Evolutionary conservation across 2,329 filamentous ascomycete genomes (phyloP), one percentile per base, ranked within the genome.

Genomic region (Boeremia exigua): DNA sequence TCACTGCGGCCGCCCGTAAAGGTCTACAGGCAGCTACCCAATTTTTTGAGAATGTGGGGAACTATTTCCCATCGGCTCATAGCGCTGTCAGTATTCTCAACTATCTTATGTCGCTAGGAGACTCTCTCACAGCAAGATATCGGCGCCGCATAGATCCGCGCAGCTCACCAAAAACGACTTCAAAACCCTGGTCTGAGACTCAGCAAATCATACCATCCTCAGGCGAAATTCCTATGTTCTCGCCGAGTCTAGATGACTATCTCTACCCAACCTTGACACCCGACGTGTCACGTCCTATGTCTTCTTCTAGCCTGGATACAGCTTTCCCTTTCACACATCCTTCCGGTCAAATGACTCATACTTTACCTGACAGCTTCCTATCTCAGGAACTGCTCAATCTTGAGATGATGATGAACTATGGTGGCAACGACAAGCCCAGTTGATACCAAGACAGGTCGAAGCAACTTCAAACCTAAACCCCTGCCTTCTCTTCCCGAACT

Each of bases 291-390:
- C 28, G 28, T 33, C 47, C 37, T 36, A 28, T 43, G 34, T 43
- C 47, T 19, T 29, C 47, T n/a, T 50, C 47, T 40, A 50, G 47
- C 37, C 39, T 43, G 37, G 47, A 50, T 23, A 42, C 36, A 36
- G 29, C 27, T 27, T 50, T 50, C 17, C 47, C 47, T 27, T 50
- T 43, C 17, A 11, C 38, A 42, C 47, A 11, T 36, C 14, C 29
- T 30, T 40, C 47, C 14, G 15, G 19, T 27, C 38, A 50, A 15
- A 43, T 36, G 23, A 17, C 27, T 17, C 29, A 50, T 15, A 42
- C 30, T n/a, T 50, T 43, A 9, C 19, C 36, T 11, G 47, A 50
- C n/a, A 34, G n/a, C 14, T 19, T 19, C 8, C 25, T 50, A n/a
- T 33, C 47, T 12, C 37, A 50, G 19, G 25, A 43, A 36, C 9